Evolutionary conservation across 148 eudicot species (phyloP).

Genomic region (Silene conica): DNA sequence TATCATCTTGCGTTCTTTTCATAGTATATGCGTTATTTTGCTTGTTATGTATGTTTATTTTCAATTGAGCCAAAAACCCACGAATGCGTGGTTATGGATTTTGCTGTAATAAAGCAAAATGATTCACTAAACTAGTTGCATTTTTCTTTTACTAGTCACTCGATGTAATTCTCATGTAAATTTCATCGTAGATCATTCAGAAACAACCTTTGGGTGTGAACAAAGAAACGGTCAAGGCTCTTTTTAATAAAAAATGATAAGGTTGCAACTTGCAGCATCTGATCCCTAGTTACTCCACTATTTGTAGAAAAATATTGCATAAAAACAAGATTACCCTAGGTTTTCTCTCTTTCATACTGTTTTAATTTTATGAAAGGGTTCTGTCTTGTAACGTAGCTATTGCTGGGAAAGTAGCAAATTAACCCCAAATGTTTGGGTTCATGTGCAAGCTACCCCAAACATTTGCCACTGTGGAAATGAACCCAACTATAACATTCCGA

Average conservation of each 20-base stretch:
- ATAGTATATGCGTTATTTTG: not conserved
- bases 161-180: not conserved
- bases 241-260: no score
- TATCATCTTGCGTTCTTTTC: constrained; percentile 8
- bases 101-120: not conserved
- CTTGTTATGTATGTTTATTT: not conserved
- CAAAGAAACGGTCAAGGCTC: not conserved
- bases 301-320: not conserved
- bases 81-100: not conserved
- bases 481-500: no score
- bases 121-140: not conserved
- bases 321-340: not conserved
- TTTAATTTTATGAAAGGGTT: not conserved
- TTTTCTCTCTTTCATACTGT: not conserved
- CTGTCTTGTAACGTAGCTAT: not conserved
- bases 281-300: not conserved
- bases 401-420: no score
- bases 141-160: not conserved
- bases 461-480: no score
- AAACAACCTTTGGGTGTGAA: not conserved
- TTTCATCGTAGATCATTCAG: not conserved
- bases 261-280: not conserved
- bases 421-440: no score
- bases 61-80: not conserved
- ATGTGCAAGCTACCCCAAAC: no score